Evolutionary conservation across 2,329 filamentous ascomycete genomes (phyloP), one percentile per base, ranked within the genome.

Genomic region (Leptographium radiaticola): DNA sequence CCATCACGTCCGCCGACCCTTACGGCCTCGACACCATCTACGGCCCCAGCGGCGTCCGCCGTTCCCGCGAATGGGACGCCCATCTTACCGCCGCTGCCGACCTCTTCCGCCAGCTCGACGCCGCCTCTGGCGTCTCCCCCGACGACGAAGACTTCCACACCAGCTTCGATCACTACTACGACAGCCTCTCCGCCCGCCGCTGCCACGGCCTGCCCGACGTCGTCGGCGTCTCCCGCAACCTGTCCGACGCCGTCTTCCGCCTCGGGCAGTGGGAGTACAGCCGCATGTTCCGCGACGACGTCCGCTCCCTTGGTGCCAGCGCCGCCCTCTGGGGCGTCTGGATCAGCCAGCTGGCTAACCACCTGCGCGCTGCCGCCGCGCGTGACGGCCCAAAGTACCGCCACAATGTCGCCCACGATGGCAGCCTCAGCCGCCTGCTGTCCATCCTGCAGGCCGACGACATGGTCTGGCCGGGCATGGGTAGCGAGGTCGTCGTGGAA

Each of bases 401-500:
- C 45, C 87, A 93, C 63, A 90, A 91, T 58, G 75, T 93, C 40
- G 87, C 86, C 2, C 87, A 94, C 61, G 88, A 93, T 61, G 88
- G 87, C 3, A 84, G 80, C 4, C 63, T 90, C 8, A 81, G 83
- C 12, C 70, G 80, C 2, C 62, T 91, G 8, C 70, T 93, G 25
- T 79, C 79, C 2, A 75, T 90, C 16, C 64, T 93, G 62, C 87
- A 91, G 68, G 62, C 86, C 1, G 82, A 88, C 25, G 66, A 73
- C 52, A 91, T 91, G 86, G 81, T 89, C 1, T 91, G 87, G 87
- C 87, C 87, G 0, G 87, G 87, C 0, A 89, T 91, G 86, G 87
- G 87, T 0, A 74, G 80, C 11, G 87, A 91, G 68, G 73, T 91
- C 0, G 78, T 89, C 0, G 89, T 90, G 63, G 87, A 91, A 69